Percentiles rank a stretch among this genome's conserved stretches.
phyloP scores from a whole-genome alignment of 352 stramenopile species.

The Pythium vanterpoolii region DNA sequence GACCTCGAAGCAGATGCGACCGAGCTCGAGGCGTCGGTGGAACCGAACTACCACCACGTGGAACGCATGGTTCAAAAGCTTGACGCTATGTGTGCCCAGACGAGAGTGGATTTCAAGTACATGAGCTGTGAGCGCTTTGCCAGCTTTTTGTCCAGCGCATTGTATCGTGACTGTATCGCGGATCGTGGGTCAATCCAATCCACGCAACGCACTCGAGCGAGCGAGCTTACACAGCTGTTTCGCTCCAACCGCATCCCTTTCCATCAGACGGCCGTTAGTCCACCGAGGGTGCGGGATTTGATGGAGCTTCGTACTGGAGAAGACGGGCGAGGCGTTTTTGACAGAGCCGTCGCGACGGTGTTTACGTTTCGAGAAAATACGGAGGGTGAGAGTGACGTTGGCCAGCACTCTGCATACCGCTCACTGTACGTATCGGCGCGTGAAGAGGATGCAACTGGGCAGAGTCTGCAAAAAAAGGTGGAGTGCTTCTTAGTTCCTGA shows the following conservation, averaged over 20 bases:
- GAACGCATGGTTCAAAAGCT: conserved; percentile 29
- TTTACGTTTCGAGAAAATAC: conserved; percentile 12
- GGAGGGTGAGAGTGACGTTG: background rate
- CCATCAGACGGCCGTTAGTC: conserved; percentile 45
- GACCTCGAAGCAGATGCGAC: conserved; percentile 24
- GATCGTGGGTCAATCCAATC: conserved; percentile 18
- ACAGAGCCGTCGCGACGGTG: conserved; percentile 19
- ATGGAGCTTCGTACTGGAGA: background rate
- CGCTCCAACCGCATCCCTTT: conserved; percentile 49
- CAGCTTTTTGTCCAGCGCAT: conserved; percentile 38
- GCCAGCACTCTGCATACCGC: background rate
- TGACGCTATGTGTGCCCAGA: conserved; percentile 32
- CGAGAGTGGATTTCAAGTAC: conserved; percentile 43
- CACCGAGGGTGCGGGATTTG: conserved; percentile 11
- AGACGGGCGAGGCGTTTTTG: conserved; percentile 2
- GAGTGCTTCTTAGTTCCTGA: conserved; percentile 50
- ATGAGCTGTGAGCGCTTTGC: conserved; percentile 43
- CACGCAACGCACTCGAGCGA: conserved; percentile 10
- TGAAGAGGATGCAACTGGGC: background rate
- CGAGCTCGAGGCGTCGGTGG: background rate
- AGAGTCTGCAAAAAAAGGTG: conserved; percentile 23
- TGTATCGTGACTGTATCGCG: conserved; percentile 52
- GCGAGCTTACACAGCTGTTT: conserved; percentile 39
- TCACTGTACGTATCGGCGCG: conserved; percentile 5
- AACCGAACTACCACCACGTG: conserved; percentile 1